Conservation (phyloP, 371 early-diverging fungal genomes). For the Dinochytrium kinnereticum region DNA sequence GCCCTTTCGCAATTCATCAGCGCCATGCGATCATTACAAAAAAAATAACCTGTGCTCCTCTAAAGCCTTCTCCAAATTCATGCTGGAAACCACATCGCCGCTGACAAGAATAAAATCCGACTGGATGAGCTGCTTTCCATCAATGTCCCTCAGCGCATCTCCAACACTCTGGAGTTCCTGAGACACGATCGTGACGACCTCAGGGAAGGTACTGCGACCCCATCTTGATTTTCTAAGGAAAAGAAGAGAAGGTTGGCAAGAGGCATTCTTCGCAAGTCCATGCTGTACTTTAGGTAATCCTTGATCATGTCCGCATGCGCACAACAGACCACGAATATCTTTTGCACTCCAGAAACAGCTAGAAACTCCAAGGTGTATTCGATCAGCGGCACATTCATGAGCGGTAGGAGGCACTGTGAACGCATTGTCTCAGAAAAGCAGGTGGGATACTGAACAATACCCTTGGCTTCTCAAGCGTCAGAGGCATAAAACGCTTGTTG, state of each 20-base stretch:
- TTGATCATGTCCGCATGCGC: slow-evolving; percentile 83
- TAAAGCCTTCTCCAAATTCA: slow-evolving; percentile 75
- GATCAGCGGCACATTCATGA: slow-evolving; percentile 93
- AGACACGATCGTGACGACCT: slow-evolving; percentile 74
- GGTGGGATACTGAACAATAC: slow-evolving; percentile 33
- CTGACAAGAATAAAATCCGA: slow-evolving; percentile 91
- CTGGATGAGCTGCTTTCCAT: slow-evolving; percentile 72
- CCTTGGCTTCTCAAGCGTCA: slow-evolving; percentile 85
- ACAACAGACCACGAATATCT: slow-evolving; percentile 85
- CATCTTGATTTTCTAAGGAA: slow-evolving; percentile 68
- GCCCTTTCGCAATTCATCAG: slow-evolving; percentile 30
- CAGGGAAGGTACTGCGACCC: slow-evolving; percentile 62
- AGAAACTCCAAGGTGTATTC: slow-evolving; percentile 93
- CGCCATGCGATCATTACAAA: background rate
- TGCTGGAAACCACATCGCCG: slow-evolving; percentile 91
- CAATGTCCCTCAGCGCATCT: slow-evolving; percentile 89
- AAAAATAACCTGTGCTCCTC: slow-evolving; percentile 72
- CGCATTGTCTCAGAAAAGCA: background rate
- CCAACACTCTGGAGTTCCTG: slow-evolving; percentile 86
- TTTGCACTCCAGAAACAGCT: slow-evolving; percentile 81
- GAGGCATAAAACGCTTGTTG: slow-evolving; percentile 85
- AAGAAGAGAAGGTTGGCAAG: background rate
- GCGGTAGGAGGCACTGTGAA: slow-evolving; percentile 84
- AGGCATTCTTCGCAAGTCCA: background rate
- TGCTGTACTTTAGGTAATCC: slow-evolving; percentile 72